Percentiles rank a stretch among this genome's conserved stretches.
Conservation (phyloP, 148 eudicot species). For the Amaranthus cruentus region DNA sequence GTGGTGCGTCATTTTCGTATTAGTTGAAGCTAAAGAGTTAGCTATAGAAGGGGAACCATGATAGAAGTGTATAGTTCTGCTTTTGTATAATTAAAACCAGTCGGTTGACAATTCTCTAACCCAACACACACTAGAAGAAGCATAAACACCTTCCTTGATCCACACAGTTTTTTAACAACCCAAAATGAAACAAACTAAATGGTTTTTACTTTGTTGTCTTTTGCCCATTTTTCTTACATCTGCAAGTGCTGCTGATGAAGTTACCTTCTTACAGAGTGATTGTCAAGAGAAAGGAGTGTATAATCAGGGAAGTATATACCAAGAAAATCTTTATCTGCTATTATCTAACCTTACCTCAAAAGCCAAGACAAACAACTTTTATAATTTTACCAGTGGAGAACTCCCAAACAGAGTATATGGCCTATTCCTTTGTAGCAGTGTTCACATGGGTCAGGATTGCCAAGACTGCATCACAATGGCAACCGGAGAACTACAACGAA, state of each 20-base stretch:
- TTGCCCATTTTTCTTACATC: constrained; percentile 5
- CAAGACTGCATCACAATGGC: constrained; percentile 19
- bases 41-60: no score
- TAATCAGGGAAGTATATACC: constrained; percentile 9
- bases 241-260: constrained; percentile 17
- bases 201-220: neutral
- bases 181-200: neutral
- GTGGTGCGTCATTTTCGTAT: no score
- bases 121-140: no score
- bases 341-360: constrained; percentile 19
- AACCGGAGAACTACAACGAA: constrained; percentile 12
- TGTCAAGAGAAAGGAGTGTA: constrained; percentile 14
- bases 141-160: no score
- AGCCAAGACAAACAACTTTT: constrained; percentile 18
- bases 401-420: constrained; percentile 23
- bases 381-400: constrained; percentile 16
- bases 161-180: no score
- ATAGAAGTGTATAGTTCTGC: no score
- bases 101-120: no score
- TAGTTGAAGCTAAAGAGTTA: no score
- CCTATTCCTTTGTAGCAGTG: constrained; percentile 19
- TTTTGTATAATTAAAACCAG: no score
- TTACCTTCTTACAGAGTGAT: constrained; percentile 13
- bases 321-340: constrained; percentile 17
- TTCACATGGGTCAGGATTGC: constrained; percentile 18